Conservation (phyloP, 164 flowering plant genomes). For the Vitis vinifera region DNA sequence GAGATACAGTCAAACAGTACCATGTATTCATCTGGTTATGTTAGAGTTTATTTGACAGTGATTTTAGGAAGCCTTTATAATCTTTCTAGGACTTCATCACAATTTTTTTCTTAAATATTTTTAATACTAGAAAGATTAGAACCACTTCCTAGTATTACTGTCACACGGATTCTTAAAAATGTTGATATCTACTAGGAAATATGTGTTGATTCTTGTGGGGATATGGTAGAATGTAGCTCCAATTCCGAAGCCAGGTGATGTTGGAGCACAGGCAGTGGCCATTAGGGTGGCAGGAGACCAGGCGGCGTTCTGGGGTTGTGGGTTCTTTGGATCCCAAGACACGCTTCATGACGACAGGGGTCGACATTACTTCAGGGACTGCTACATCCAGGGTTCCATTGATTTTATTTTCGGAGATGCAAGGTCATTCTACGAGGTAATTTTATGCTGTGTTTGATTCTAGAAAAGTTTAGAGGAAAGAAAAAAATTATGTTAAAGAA, state of each 20-base stretch:
- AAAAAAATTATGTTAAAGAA: too few species aligned
- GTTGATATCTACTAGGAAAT: not conserved
- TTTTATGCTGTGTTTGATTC: not conserved
- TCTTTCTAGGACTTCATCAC: too few species aligned
- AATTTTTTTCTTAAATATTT: too few species aligned
- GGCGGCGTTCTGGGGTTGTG: slow-evolving; percentile 90
- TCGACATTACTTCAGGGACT: slow-evolving; percentile 88
- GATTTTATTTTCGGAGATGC: slow-evolving; percentile 92
- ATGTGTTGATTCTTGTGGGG: too few species aligned
- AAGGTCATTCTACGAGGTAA: slow-evolving; percentile 81
- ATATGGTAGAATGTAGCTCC: slow-evolving; percentile 77
- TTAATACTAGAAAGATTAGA: too few species aligned
- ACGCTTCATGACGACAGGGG: slow-evolving; percentile 95
- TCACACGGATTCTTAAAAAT: not conserved
- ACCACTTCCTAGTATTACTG: too few species aligned
- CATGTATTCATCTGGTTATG: not conserved
- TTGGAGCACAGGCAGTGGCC: slow-evolving; percentile 92
- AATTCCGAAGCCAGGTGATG: slow-evolving; percentile 75
- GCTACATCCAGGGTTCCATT: slow-evolving; percentile 89
- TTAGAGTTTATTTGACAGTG: too few species aligned
- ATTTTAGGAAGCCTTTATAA: too few species aligned
- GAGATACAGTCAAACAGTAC: slow-evolving; percentile 8
- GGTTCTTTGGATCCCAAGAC: slow-evolving; percentile 91
- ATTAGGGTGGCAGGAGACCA: slow-evolving; percentile 77
- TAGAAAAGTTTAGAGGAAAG: too few species aligned